A percentile compares a stretch with the other conserved stretches of the same genome.
These are phyloP conservation scores for Rhodotorula sp. DNA, from an alignment of 1,284 basidiomycete genomes.

Conservation along the genomic window DNA sequence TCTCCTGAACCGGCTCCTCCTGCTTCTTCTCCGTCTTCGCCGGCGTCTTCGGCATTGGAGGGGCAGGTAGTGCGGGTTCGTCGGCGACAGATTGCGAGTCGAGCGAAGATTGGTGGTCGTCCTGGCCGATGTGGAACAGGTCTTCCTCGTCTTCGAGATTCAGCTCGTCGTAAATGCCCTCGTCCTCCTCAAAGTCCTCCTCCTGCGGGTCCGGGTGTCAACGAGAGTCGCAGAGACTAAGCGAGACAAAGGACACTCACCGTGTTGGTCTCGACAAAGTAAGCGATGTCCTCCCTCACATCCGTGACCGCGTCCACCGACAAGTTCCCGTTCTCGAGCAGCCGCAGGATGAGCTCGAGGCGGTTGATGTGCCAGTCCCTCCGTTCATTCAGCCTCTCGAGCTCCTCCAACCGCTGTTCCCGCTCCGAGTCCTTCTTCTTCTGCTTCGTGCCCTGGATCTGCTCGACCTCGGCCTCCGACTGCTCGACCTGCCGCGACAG, in stretches of 20 bases:
- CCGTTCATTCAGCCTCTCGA: conserved; percentile 89
- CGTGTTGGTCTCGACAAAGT: conserved; percentile 95
- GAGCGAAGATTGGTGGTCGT: conserved; percentile 58
- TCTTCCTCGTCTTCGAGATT: conserved; percentile 94
- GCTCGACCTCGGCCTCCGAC: conserved; percentile 92
- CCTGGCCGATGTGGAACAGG: conserved; percentile 70
- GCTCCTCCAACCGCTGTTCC: conserved; percentile 70
- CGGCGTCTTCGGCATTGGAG: conserved; percentile 42
- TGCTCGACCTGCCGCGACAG: conserved; percentile 89
- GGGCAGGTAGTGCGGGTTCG: conserved; percentile 42
- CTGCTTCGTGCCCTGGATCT: conserved; percentile 77
- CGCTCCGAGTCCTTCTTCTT: conserved; percentile 72
- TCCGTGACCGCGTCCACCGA: conserved; percentile 73
- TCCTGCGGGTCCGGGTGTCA: conserved; percentile 59
- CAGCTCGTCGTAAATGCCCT: conserved; percentile 97
- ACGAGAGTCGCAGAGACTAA: too few species aligned
- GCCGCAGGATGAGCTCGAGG: conserved; percentile 86
- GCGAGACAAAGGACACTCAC: conserved; percentile 56
- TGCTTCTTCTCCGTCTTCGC: conserved; percentile 20
- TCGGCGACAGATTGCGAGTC: conserved; percentile 54
- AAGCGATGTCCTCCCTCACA: conserved; percentile 92
- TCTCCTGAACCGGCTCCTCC: conserved; percentile 15
- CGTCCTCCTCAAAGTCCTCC: conserved; percentile 96
- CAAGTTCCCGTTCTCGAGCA: conserved; percentile 92
- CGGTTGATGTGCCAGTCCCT: conserved; percentile 93